phyloP scores from a whole-genome alignment of 495 filamentous ascomycete genomes.

The Pseudevernia furfuracea region DNA sequence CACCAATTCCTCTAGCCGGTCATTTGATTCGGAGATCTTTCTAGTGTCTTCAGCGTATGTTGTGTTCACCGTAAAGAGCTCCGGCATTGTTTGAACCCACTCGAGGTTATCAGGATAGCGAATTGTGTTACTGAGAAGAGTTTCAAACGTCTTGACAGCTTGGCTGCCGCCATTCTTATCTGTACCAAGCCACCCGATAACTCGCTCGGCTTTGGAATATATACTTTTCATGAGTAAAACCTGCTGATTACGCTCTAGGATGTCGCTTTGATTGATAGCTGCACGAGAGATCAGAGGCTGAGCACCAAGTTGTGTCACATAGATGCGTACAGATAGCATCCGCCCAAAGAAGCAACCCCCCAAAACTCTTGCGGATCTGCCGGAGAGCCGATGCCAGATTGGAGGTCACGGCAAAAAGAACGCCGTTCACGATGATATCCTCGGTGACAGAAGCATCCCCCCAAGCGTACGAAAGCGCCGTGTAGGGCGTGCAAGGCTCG shows the following conservation, averaged over 20 bases:
- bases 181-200: not conserved
- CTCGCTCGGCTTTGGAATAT: not conserved
- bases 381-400: slow-evolving; percentile 4
- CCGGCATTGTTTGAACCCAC: not conserved
- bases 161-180: slow-evolving; percentile 2
- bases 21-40: not conserved
- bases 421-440: slow-evolving; percentile 1
- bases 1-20: not conserved
- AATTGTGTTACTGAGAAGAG: not conserved
- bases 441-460: slow-evolving; percentile 2
- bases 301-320: not conserved
- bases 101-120: not conserved
- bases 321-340: slow-evolving; percentile 1
- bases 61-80: not conserved
- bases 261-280: not conserved
- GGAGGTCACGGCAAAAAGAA: not conserved
- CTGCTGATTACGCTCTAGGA: not conserved
- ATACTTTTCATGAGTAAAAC: not conserved
- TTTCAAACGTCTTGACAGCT: not conserved
- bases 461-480: slow-evolving; percentile 12
- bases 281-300: not conserved
- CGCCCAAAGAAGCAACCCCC: not conserved
- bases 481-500: not conserved
- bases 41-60: not conserved
- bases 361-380: not conserved